These are phyloP conservation scores for Escovopsis sp. DNA, from an alignment of 2,329 filamentous ascomycete species.

Conservation along the genomic window DNA sequence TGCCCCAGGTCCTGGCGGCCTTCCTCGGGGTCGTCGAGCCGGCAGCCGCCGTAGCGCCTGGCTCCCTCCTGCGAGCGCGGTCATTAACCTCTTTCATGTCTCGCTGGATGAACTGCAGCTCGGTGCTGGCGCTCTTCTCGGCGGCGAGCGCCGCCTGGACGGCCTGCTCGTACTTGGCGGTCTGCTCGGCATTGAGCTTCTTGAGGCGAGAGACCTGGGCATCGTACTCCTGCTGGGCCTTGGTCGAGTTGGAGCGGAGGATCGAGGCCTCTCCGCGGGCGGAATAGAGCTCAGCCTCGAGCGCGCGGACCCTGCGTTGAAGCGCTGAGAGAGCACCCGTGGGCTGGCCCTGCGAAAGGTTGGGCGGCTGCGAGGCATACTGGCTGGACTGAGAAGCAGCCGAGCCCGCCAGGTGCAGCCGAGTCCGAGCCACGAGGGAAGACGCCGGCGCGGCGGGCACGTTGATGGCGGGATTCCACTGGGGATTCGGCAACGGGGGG, in stretches of 20 bases:
- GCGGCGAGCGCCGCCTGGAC: conserved; percentile 51
- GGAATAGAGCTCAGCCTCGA: conserved; percentile 42
- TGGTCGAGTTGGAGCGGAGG: conserved; percentile 55
- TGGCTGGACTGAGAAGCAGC: conserved; percentile 25
- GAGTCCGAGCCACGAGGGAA: conserved; percentile 8
- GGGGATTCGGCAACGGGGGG: conserved; percentile 20
- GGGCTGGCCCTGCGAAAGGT: conserved; percentile 13
- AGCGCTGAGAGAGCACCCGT: conserved; percentile 29
- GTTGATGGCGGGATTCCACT: conserved; percentile 23
- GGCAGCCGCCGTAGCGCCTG: conserved; percentile 9
- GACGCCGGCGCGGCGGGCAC: conserved; percentile 8
- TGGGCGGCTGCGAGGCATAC: conserved; percentile 18
- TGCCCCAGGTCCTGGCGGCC: conserved; percentile 36
- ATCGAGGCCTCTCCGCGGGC: conserved; percentile 63
- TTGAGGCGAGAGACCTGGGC: conserved; percentile 46
- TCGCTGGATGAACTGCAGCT: conserved; percentile 58
- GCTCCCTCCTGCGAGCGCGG: conserved; percentile 24
- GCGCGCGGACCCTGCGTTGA: conserved; percentile 36
- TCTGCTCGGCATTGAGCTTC: conserved; percentile 48
- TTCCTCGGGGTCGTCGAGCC: conserved; percentile 44
- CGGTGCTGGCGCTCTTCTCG: conserved; percentile 49
- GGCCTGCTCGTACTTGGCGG: conserved; percentile 47
- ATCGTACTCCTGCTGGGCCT: conserved; percentile 46
- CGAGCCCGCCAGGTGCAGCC: conserved; percentile 11
- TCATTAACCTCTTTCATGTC: conserved; percentile 49